Percentiles rank a stretch among this genome's conserved stretches.
Evolutionary conservation across 164 flowering plant genomes (phyloP).

Genomic region (Cinnamomum micranthum): DNA sequence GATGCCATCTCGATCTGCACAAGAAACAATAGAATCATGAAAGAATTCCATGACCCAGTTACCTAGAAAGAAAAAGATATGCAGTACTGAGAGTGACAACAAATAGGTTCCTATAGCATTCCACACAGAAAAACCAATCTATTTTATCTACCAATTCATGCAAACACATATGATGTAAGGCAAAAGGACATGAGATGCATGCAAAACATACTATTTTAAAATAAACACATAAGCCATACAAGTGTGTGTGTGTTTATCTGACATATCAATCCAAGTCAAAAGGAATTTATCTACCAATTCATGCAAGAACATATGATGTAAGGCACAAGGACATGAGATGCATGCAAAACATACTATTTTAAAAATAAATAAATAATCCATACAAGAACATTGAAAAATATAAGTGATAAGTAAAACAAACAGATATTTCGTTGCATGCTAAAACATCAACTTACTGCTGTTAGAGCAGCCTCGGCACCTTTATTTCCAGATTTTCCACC

Average conservation of each 20-base stretch:
- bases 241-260: too few species aligned
- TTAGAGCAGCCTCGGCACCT: conserved; percentile 95
- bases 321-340: background rate
- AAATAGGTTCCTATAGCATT: background rate
- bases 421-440: background rate
- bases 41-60: background rate
- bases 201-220: background rate
- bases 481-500: conserved; percentile 98
- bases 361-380: background rate
- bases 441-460: conserved; percentile 72
- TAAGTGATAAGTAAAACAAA: too few species aligned
- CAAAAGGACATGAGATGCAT: background rate
- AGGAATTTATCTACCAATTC: too few species aligned
- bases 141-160: background rate
- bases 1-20: background rate
- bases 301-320: background rate
- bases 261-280: too few species aligned
- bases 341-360: background rate
- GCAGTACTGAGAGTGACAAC: background rate
- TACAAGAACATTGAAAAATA: background rate
- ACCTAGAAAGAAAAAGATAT: too few species aligned
- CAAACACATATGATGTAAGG: background rate
- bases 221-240: background rate
- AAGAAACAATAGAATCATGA: background rate
- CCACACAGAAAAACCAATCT: background rate